Conservation (phyloP, 306 rosid species). For the Crotalaria pallida region DNA sequence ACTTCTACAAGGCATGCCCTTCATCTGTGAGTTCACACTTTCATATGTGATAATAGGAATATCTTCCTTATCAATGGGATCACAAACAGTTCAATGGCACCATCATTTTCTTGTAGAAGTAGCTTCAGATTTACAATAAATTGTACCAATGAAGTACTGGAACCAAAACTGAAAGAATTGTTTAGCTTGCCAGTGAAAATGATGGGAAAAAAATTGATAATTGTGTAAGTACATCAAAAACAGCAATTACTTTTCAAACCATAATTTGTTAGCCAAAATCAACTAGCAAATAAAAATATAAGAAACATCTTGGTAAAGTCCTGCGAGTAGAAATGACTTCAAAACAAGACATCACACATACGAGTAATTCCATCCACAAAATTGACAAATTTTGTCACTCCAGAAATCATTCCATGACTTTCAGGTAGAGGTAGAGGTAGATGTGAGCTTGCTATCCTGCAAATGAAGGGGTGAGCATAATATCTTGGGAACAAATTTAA, state of each 20-base stretch:
- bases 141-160: neutral
- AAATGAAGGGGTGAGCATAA: slow-evolving; percentile 27
- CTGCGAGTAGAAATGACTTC: slow-evolving; percentile 3
- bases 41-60: neutral
- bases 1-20: neutral
- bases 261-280: slow-evolving; percentile 8
- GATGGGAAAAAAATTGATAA: neutral
- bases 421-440: slow-evolving; percentile 37
- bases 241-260: neutral
- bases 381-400: slow-evolving; percentile 38
- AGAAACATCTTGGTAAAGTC: slow-evolving; percentile 9
- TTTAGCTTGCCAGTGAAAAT: neutral
- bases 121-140: neutral
- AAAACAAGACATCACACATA: slow-evolving; percentile 35
- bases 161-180: neutral
- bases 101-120: neutral
- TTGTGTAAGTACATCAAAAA: neutral
- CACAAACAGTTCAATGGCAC: neutral
- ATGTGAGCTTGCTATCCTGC: slow-evolving; percentile 54
- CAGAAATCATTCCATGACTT: slow-evolving; percentile 44
- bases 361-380: slow-evolving; percentile 27
- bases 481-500: slow-evolving; percentile 10
- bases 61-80: neutral
- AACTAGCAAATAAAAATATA: neutral
- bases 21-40: neutral